phyloP scores from a whole-genome alignment of 2,329 filamentous ascomycete genomes.

The Aureobasidium musti region DNA sequence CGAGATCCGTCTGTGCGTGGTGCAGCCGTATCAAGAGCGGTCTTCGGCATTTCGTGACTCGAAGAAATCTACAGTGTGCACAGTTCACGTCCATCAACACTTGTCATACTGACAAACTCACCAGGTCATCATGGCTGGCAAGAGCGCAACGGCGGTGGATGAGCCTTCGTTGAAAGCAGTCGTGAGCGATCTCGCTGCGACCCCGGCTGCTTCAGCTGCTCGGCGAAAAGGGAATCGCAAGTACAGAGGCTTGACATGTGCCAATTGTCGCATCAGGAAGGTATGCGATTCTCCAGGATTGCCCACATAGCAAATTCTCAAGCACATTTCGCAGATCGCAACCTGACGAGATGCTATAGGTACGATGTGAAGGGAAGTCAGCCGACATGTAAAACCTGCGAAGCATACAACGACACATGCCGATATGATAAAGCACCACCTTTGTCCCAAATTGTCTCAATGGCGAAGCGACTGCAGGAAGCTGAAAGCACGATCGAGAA shows the following conservation, averaged over 20 bases:
- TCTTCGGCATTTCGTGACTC: neutral
- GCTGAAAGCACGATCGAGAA: neutral
- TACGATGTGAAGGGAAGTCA: neutral
- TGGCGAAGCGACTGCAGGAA: neutral
- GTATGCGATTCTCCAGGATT: neutral
- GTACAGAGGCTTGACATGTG: neutral
- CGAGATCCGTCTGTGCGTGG: neutral
- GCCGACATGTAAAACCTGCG: neutral
- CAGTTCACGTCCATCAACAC: neutral
- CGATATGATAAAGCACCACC: neutral
- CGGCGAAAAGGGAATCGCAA: neutral
- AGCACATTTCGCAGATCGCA: neutral
- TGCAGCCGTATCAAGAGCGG: neutral
- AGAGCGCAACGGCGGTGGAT: neutral
- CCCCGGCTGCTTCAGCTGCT: neutral
- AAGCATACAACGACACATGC: neutral
- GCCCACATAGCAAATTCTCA: neutral
- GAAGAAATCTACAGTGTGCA: neutral
- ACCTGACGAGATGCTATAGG: neutral
- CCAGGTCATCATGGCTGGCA: neutral
- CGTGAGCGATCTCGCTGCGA: neutral
- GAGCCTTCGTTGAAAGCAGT: neutral
- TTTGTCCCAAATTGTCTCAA: neutral
- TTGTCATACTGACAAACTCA: neutral
- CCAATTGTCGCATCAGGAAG: neutral